Conservation (phyloP, 768 basidiomycete genomes). For the Hericium coralloides region DNA sequence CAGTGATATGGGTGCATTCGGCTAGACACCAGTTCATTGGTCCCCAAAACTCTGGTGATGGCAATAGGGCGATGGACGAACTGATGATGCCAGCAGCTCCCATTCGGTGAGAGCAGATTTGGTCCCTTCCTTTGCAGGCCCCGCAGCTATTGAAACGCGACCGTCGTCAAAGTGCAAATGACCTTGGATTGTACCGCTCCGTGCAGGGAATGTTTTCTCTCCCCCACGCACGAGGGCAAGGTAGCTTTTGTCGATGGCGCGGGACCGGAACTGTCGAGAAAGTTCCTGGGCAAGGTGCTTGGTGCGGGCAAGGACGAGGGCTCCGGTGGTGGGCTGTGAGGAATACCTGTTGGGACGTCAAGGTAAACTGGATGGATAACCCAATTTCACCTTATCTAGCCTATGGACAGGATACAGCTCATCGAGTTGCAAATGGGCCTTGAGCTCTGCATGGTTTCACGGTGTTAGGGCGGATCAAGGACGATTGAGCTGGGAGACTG, state of each 20-base stretch:
- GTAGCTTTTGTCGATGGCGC: constrained; percentile 7
- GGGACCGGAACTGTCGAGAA: constrained; percentile 10
- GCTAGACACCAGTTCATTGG: background rate
- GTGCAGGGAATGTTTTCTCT: background rate
- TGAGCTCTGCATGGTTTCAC: constrained; percentile 2
- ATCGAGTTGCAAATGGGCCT: background rate
- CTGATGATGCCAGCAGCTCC: constrained; percentile 13
- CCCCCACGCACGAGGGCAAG: constrained; percentile 9
- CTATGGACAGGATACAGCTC: constrained; percentile 12
- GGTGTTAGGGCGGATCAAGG: background rate
- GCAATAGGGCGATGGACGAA: constrained; percentile 1
- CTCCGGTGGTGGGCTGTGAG: constrained; percentile 11
- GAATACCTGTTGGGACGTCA: background rate
- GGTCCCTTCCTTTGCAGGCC: background rate
- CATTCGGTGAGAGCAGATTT: constrained; percentile 8
- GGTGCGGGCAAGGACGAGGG: constrained; percentile 9
- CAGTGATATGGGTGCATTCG: constrained; percentile 4
- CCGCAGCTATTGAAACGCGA: constrained; percentile 1
- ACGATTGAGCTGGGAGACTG: background rate
- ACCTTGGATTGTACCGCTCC: constrained; percentile 1
- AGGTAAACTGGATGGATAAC: background rate
- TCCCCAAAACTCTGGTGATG: background rate
- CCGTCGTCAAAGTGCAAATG: constrained; percentile 5
- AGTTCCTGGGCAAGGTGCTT: constrained; percentile 8
- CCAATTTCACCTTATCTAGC: constrained; percentile 11